These are phyloP conservation scores for Xylariomycetidae sp. DNA, from an alignment of 2,329 filamentous ascomycete genomes.

Conservation along the genomic window DNA sequence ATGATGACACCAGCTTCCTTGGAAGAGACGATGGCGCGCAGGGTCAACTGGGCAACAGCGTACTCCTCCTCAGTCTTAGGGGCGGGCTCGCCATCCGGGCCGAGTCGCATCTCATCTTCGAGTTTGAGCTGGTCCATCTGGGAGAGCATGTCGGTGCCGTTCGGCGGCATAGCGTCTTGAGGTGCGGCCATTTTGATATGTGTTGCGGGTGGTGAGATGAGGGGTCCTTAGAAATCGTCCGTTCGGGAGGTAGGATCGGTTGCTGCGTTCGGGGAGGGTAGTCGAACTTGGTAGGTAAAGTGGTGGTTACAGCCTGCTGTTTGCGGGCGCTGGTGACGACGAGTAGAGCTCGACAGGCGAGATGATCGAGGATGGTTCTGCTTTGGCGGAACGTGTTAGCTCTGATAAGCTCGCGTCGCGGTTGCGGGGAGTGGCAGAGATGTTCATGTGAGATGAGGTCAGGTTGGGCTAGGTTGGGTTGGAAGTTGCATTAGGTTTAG, in stretches of 20 bases:
- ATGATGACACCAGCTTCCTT: slow-evolving; percentile 99
- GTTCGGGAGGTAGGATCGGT: no score
- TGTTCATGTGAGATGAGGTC: slow-evolving; percentile 17
- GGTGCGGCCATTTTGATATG: slow-evolving; percentile 49
- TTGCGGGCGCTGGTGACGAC: not conserved
- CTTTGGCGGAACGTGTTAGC: slow-evolving; percentile 22
- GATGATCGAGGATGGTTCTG: slow-evolving; percentile 13
- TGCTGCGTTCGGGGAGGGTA: no score
- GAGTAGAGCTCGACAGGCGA: not conserved
- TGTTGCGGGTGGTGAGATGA: slow-evolving; percentile 16
- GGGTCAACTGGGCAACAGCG: slow-evolving; percentile 81
- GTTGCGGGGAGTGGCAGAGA: slow-evolving; percentile 21
- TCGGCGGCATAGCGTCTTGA: slow-evolving; percentile 52
- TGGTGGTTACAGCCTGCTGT: no score
- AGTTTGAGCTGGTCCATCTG: slow-evolving; percentile 59
- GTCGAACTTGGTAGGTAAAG: no score
- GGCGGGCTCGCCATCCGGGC: slow-evolving; percentile 68
- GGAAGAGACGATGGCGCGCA: slow-evolving; percentile 95
- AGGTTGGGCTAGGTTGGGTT: slow-evolving; percentile 2
- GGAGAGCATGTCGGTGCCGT: slow-evolving; percentile 52
- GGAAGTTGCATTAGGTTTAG: not conserved
- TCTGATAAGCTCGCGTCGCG: slow-evolving; percentile 23
- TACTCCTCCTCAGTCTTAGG: slow-evolving; percentile 98
- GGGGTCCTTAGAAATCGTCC: no score
- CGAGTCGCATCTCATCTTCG: slow-evolving; percentile 55